Evolutionary conservation across 495 filamentous ascomycete species (phyloP).

Genomic region (Penicillium cosmopolitanum): DNA sequence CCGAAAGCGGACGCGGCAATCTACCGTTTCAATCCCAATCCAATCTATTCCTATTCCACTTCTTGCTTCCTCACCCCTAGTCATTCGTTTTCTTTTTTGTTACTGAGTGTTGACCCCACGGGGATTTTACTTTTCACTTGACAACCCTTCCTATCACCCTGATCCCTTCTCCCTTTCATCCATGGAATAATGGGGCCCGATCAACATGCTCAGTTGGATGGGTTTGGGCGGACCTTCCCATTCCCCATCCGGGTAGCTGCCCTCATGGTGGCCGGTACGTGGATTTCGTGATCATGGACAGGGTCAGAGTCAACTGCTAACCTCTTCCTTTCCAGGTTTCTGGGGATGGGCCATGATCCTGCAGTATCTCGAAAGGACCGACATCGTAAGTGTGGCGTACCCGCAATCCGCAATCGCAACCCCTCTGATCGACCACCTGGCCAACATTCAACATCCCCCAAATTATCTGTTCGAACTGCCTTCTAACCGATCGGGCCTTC

Average conservation of each 20-base stretch:
- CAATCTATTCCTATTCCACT: not conserved
- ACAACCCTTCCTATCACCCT: slow-evolving; percentile 10
- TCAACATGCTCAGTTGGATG: slow-evolving; percentile 79
- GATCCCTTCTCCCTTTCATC: slow-evolving; percentile 19
- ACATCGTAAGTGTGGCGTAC: slow-evolving; percentile 61
- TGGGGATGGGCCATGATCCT: slow-evolving; percentile 92
- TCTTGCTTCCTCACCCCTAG: slow-evolving; percentile 40
- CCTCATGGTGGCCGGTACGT: slow-evolving; percentile 75
- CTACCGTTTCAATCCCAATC: slow-evolving; percentile 4
- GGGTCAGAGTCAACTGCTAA: not conserved
- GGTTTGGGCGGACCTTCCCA: slow-evolving; percentile 82
- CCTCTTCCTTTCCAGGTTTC: slow-evolving; percentile 57
- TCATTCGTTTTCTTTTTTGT: slow-evolving; percentile 46
- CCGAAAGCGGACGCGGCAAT: slow-evolving; percentile 24
- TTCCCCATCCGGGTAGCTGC: slow-evolving; percentile 82
- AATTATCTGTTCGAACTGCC: not conserved
- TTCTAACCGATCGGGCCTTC: slow-evolving; percentile 4
- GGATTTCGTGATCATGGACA: not conserved
- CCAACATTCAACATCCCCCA: not conserved
- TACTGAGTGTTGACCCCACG: slow-evolving; percentile 14
- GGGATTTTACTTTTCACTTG: not conserved
- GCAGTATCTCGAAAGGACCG: slow-evolving; percentile 71
- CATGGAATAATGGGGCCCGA: slow-evolving; percentile 76
- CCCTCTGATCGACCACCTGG: slow-evolving; percentile 5
- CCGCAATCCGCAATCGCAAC: slow-evolving; percentile 2